A percentile compares a stretch with the other conserved stretches of the same genome.
These are phyloP conservation scores for Ascomycota sp. DNA, from an alignment of 2,329 filamentous ascomycete species.

Conservation along the genomic window DNA sequence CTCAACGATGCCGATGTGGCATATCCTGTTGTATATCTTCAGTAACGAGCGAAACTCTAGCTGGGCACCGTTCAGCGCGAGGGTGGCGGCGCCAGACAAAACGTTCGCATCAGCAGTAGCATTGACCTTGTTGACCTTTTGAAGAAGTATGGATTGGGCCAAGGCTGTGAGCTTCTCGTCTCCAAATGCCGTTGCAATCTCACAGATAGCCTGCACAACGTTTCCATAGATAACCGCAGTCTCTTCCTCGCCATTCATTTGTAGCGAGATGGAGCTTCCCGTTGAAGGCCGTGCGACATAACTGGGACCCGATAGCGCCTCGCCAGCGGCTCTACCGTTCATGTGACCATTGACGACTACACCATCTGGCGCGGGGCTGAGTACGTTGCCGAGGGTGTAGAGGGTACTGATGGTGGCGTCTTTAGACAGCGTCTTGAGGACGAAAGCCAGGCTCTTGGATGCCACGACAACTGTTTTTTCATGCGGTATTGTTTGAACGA, in stretches of 20 bases:
- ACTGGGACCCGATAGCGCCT: conserved; percentile 18
- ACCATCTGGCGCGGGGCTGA: conserved; percentile 50
- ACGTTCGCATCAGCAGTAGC: conserved; percentile 66
- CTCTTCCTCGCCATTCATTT: conserved; percentile 58
- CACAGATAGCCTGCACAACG: conserved; percentile 86
- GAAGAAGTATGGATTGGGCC: conserved; percentile 87
- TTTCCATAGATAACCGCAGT: conserved; percentile 59
- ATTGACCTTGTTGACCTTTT: conserved; percentile 79
- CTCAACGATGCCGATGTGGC: conserved; percentile 50
- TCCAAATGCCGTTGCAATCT: conserved; percentile 61
- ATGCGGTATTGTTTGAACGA: conserved; percentile 63
- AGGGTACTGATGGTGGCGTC: conserved; percentile 88
- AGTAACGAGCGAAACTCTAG: conserved; percentile 72
- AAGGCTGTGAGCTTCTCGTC: conserved; percentile 87
- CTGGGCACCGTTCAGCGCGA: conserved; percentile 59
- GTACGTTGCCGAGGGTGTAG: conserved; percentile 87
- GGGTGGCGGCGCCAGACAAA: conserved; percentile 56
- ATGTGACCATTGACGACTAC: conserved; percentile 29
- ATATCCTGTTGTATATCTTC: conserved; percentile 61
- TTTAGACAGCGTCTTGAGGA: conserved; percentile 66
- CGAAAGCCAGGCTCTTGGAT: conserved; percentile 64
- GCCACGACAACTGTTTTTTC: conserved; percentile 53
- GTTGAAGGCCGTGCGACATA: conserved; percentile 37
- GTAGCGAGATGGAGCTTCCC: conserved; percentile 63
- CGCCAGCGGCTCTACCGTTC: conserved; percentile 21